Conservation (phyloP, 2,329 filamentous ascomycete genomes). For the Pseudopithomyces maydicus region DNA sequence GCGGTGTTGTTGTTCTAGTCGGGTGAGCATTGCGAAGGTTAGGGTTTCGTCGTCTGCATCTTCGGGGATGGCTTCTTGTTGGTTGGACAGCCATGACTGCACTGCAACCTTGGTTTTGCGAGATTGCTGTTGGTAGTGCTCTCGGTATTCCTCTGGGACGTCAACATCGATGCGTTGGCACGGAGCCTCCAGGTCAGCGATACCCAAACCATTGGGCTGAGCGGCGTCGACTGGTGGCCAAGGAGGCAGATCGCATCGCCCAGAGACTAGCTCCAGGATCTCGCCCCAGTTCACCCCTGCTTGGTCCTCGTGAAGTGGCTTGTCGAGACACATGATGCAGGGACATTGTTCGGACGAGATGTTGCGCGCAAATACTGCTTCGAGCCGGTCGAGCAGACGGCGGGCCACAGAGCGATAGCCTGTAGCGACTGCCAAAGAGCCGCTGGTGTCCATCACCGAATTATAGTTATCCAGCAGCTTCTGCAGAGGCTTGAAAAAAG, state of each 20-base stretch:
- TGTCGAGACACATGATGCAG: slow-evolving; percentile 79
- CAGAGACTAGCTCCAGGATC: slow-evolving; percentile 89
- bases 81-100: slow-evolving; percentile 85
- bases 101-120: slow-evolving; percentile 92
- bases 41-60: slow-evolving; percentile 95
- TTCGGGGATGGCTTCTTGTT: slow-evolving; percentile 77
- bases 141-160: slow-evolving; percentile 89
- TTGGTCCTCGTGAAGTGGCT: slow-evolving; percentile 49
- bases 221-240: slow-evolving; percentile 81
- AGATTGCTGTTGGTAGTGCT: slow-evolving; percentile 89
- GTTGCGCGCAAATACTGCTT: slow-evolving; percentile 92
- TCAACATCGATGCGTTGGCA: slow-evolving; percentile 88
- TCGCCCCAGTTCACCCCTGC: slow-evolving; percentile 91
- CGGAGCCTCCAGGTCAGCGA: slow-evolving; percentile 59
- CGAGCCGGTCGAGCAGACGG: slow-evolving; percentile 83
- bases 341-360: slow-evolving; percentile 84
- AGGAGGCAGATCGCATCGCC: slow-evolving; percentile 79
- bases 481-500: slow-evolving; percentile 81
- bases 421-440: slow-evolving; percentile 91
- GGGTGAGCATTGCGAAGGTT: slow-evolving; percentile 90
- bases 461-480: slow-evolving; percentile 85
- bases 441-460: slow-evolving; percentile 78
- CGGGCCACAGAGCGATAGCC: slow-evolving; percentile 95
- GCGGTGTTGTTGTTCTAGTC: slow-evolving; percentile 74
- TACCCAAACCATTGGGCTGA: slow-evolving; percentile 62